Conservation (phyloP, 805 yeast species). For the Ogataea ramenticola region DNA sequence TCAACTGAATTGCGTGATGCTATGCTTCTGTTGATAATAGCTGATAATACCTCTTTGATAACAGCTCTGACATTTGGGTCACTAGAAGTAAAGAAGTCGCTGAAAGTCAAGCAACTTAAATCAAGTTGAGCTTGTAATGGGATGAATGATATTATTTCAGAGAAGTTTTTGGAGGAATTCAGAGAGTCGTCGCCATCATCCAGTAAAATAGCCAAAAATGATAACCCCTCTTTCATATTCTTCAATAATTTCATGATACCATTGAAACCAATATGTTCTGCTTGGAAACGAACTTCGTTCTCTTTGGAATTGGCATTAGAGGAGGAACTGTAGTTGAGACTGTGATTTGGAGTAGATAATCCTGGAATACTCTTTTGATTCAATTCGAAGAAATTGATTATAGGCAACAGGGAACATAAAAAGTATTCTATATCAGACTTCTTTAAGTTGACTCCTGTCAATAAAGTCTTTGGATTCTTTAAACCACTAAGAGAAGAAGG, state of each 20-base stretch:
- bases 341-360: slow-evolving; percentile 47
- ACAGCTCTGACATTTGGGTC: slow-evolving; percentile 49
- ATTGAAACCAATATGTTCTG: slow-evolving; percentile 84
- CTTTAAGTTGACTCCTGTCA: slow-evolving; percentile 37
- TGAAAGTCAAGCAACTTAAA: slow-evolving; percentile 59
- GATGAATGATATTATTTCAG: slow-evolving; percentile 63
- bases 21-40: slow-evolving; percentile 83
- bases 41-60: slow-evolving; percentile 79
- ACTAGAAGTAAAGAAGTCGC: slow-evolving; percentile 69
- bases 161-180: slow-evolving; percentile 28
- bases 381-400: slow-evolving; percentile 62
- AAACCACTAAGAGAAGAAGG: slow-evolving; percentile 36
- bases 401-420: slow-evolving; percentile 61
- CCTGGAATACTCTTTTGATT: slow-evolving; percentile 59
- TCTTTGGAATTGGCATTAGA: slow-evolving; percentile 32
- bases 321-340: slow-evolving; percentile 27
- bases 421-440: slow-evolving; percentile 57
- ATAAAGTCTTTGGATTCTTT: slow-evolving; percentile 27
- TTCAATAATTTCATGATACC: slow-evolving; percentile 68
- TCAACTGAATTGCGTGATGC: slow-evolving; percentile 92
- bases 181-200: slow-evolving; percentile 53
- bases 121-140: slow-evolving; percentile 61
- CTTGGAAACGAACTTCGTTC: slow-evolving; percentile 67
- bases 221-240: slow-evolving; percentile 81
- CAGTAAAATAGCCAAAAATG: slow-evolving; percentile 74